Evolutionary conservation across 306 rosid genomes (phyloP), one percentile per base, ranked within the genome.

Genomic region (Gynostemma pentaphyllum): DNA sequence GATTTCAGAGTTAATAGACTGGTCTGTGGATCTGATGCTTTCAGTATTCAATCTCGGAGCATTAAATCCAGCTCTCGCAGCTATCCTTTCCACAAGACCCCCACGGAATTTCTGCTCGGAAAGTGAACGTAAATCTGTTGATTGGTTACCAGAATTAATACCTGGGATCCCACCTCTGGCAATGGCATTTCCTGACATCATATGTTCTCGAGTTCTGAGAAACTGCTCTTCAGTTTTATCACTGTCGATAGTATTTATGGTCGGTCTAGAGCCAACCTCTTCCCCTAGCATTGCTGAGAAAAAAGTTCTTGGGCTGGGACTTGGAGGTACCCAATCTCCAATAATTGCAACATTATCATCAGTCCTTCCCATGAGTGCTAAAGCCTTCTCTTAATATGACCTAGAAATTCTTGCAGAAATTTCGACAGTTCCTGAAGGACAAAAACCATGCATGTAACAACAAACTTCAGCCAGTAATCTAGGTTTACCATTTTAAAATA

Each of bases 41-140:
- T 91, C 83, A 2, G 98, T 91, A 64, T 82, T 91, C 82, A 91
- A 75, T 80, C 88, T 83, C 0, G 98, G 98, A 61, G 98, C 98
- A 78, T 91, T 91, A 69, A 91, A 91, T 44, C 98, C 98, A 54
- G 96, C 85, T 71, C 98, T 76, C 45, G 95, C 96, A 45, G 97
- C 97, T 27, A 87, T 83, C 72, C 97, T 81, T 64, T 87, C 97
- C 50, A 77, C 83, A 45, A 87, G 96, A 40, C 95, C 90, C 15
- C 83, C 85, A 0, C 89, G 82, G 1, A 73, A 72, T 57, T 75
- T 85, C 26, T 76, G 78, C 29, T 83, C 84, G 0, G 80, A 68
- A 68, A 61, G 67, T 56, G 78, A 77, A 67, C 77, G 53, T 12
- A 45, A 2, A 12, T 69, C 79, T 21, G 52, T 57, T 47, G 72